A percentile compares a stretch with the other conserved stretches of the same genome.
phyloP scores from a whole-genome alignment of 2,329 filamentous ascomycete genomes.

The Talaromyces piceae region DNA sequence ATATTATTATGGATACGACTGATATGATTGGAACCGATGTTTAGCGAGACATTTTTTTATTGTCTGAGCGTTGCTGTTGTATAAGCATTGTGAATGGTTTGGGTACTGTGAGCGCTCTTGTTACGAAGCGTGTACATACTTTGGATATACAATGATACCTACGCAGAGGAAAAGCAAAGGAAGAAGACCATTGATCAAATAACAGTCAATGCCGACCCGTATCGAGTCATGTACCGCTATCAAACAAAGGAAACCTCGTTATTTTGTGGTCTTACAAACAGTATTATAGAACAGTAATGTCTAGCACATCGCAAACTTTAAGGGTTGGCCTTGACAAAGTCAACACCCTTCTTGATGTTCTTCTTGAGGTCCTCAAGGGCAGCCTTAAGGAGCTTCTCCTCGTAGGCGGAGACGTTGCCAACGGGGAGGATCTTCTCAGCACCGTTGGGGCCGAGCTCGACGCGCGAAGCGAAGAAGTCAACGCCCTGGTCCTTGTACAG shows the following conservation, averaged over 20 bases:
- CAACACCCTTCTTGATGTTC: constrained; percentile 90
- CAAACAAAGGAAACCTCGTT: constrained; percentile 8
- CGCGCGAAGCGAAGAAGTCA: constrained; percentile 91
- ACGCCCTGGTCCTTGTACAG: constrained; percentile 98
- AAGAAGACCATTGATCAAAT: too few relatives aligned
- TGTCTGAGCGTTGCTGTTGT: not conserved
- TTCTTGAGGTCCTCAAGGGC: constrained; percentile 59
- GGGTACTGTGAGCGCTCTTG: not conserved
- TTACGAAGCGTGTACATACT: not conserved
- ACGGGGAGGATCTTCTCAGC: constrained; percentile 88
- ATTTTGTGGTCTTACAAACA: constrained; percentile 8
- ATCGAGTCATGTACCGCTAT: too few relatives aligned
- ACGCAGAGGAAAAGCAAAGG: not conserved
- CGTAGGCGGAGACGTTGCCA: constrained; percentile 73
- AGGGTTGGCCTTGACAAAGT: constrained; percentile 56
- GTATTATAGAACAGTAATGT: constrained; percentile 2
- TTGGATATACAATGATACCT: too few relatives aligned
- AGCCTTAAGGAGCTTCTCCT: constrained; percentile 84
- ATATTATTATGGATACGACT: not conserved
- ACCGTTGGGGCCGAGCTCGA: constrained; percentile 94
- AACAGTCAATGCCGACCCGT: not conserved
- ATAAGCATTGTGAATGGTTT: not conserved
- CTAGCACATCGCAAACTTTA: constrained; percentile 27
- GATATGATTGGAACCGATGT: not conserved
- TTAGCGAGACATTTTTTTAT: not conserved